Evolutionary conservation across 176 grass and related monocot species (phyloP), one percentile per base, ranked within the genome.

Genomic region (Rhynchospora pubera): DNA sequence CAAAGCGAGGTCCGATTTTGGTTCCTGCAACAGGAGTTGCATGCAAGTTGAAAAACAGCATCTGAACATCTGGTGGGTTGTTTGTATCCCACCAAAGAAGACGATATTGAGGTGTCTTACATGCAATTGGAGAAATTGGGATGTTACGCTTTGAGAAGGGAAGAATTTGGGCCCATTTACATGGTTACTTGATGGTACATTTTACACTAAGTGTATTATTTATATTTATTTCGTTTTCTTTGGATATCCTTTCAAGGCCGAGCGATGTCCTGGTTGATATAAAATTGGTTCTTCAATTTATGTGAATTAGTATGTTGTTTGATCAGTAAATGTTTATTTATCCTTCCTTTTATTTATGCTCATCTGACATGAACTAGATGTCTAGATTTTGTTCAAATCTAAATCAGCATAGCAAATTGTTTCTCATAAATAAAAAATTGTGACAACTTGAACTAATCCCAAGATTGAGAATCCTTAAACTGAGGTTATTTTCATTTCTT

Each of bases 81-180:
- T 52, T 81, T 81, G 14, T 6, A 30, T 28, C 79, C 56, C 3
- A 14, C 15, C 65, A 81, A 50, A 52, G 69, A 26, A 3, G 81
- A 64, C 6, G 77, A 89, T 77, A 85, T 58, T 15, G 75, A 87
- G 10, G 84, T 60, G 81, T 59, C 81, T 59, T 89, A 89, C 68
- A 52, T 83, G 85, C 86, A 89, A 74, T 87, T 91, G 56, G 87
- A 91, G 64, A 82, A 85, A 65, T 52, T 66, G 45, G 84, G 85
- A 56, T 59, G 1, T 47, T 62, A 84, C 26, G 80, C 79, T 19
- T 57, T 89, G 42, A 87, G 68, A 70, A 85, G 87, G 77, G 90
- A 91, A n/a, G 82, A 82, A 9, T 87, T 87, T 86, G 90, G 90
- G 1, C 90, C 87, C 0, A 48, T 91, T 60, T 91, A 89, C 67